Evolutionary conservation across 2,329 filamentous ascomycete genomes (phyloP).

Genomic region (Cladosporium sp.): DNA sequence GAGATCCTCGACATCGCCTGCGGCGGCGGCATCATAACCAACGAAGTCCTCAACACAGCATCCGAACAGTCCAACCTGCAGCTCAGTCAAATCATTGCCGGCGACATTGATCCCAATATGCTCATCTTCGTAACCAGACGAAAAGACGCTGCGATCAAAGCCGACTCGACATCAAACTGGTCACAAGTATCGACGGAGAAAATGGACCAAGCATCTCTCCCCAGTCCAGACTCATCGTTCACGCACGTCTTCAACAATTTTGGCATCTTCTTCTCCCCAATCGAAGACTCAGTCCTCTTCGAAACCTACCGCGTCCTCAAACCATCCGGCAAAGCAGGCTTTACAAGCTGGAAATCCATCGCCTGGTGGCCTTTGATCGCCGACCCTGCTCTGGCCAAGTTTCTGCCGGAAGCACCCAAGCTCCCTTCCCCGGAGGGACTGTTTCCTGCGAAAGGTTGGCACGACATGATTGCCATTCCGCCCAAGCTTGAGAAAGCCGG

Average conservation of each 20-base stretch:
- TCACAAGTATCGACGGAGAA: constrained; percentile 10
- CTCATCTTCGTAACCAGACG: constrained; percentile 3
- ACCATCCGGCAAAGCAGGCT: constrained; percentile 32
- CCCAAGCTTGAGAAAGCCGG: constrained; percentile 15
- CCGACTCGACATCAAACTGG: background rate
- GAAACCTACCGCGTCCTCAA: constrained; percentile 30
- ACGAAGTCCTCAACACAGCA: constrained; percentile 8
- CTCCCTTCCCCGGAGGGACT: constrained; percentile 9
- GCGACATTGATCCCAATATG: constrained; percentile 17
- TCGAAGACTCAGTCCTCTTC: constrained; percentile 11
- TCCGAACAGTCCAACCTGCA: background rate
- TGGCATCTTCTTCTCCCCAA: constrained; percentile 17
- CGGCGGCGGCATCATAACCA: constrained; percentile 16
- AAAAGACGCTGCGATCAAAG: background rate
- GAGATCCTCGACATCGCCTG: constrained; percentile 17
- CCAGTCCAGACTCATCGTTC: constrained; percentile 11
- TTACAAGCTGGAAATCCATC: constrained; percentile 33
- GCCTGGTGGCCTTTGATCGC: constrained; percentile 17
- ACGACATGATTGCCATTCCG: constrained; percentile 10
- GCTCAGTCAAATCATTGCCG: constrained; percentile 13
- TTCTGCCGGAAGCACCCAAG: constrained; percentile 16
- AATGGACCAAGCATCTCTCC: constrained; percentile 13
- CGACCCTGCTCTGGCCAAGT: constrained; percentile 12
- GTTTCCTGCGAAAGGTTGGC: constrained; percentile 16
- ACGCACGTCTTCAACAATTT: constrained; percentile 18